Conservation (phyloP, 352 stramenopile genomes). For the Phytophthora sansomeana region DNA sequence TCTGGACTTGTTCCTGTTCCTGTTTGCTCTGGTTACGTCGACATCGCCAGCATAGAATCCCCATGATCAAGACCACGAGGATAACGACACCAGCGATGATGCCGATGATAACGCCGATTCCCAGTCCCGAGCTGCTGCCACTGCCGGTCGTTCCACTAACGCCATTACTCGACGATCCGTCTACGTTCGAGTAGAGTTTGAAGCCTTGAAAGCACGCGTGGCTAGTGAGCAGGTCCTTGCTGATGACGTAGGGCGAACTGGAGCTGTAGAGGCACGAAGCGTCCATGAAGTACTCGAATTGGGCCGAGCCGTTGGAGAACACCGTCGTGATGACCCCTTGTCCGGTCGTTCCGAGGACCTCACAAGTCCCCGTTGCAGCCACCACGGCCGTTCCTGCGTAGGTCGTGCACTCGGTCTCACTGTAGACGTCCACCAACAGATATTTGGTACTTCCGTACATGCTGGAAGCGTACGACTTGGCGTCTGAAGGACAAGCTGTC, state of each 20-base stretch:
- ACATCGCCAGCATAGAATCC: constrained; percentile 27
- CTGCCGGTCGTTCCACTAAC: neutral
- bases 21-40: constrained; percentile 18
- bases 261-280: constrained; percentile 15
- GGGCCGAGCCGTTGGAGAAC: constrained; percentile 27
- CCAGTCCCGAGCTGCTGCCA: constrained; percentile 17
- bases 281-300: constrained; percentile 32
- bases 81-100: constrained; percentile 26
- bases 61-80: constrained; percentile 20
- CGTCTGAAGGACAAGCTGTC: constrained; percentile 27
- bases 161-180: constrained; percentile 15
- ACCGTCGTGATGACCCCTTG: constrained; percentile 27
- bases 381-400: constrained; percentile 30
- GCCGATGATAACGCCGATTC: constrained; percentile 29
- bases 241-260: constrained; percentile 26
- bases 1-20: constrained; percentile 23
- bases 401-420: constrained; percentile 21
- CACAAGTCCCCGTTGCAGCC: constrained; percentile 20
- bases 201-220: constrained; percentile 31
- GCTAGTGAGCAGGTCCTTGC: constrained; percentile 27
- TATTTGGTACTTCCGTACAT: constrained; percentile 39
- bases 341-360: constrained; percentile 18
- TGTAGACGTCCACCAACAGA: constrained; percentile 26
- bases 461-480: constrained; percentile 25
- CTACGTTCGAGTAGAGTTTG: constrained; percentile 38